These are phyloP conservation scores for Xylariaceae sp. DNA, from an alignment of 2,329 filamentous ascomycete genomes.

Conservation along the genomic window DNA sequence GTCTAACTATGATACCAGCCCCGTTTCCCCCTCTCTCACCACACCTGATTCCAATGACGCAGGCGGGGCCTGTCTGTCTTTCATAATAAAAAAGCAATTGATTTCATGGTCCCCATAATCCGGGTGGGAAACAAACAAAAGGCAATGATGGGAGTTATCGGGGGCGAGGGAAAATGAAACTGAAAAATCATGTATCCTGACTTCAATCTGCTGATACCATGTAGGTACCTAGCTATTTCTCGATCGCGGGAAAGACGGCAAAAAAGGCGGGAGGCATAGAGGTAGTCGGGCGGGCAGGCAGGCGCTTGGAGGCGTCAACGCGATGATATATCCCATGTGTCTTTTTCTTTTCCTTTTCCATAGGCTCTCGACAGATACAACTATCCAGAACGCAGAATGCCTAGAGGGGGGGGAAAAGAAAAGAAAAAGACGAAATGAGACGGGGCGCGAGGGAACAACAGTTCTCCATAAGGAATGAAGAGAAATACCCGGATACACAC, in stretches of 20 bases:
- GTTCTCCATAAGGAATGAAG: too few relatives aligned
- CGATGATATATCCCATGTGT: background rate
- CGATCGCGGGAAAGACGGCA: background rate
- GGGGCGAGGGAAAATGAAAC: background rate
- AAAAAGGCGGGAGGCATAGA: background rate
- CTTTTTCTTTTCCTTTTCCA: background rate
- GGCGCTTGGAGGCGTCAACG: background rate
- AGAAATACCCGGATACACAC: too few relatives aligned
- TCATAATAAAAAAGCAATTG: background rate
- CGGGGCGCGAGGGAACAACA: background rate
- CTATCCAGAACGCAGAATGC: background rate
- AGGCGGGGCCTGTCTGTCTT: background rate
- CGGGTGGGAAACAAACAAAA: background rate
- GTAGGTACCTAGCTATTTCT: background rate
- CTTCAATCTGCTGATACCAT: background rate
- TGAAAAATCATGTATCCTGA: background rate
- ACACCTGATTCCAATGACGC: background rate
- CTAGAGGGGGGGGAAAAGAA: too few relatives aligned
- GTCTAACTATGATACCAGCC: constrained; percentile 2
- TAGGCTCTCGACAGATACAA: background rate
- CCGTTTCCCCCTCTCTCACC: background rate
- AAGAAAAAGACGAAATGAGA: background rate
- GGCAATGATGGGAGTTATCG: background rate
- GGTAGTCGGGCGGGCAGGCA: background rate
- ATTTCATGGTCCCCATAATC: background rate